A percentile compares a stretch with the other conserved stretches of the same genome.
phyloP scores from a whole-genome alignment of 805 yeast species.

The Wickerhamiella cacticola region DNA sequence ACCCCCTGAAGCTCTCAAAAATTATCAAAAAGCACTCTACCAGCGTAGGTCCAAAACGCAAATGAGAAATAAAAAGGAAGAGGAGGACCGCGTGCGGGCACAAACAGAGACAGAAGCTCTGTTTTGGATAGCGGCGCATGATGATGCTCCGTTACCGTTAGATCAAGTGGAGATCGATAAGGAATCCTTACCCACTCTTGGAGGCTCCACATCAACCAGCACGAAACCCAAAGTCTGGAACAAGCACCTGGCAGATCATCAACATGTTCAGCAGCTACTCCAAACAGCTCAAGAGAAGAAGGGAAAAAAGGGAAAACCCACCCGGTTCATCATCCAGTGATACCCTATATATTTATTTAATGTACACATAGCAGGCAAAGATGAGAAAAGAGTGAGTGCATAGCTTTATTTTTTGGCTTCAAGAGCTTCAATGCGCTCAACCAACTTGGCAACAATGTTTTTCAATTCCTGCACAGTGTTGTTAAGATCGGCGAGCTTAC shows the following conservation, averaged over 20 bases:
- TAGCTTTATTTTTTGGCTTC: conserved; percentile 12
- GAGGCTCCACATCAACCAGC: conserved; percentile 12
- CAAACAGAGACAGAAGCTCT: conserved; percentile 30
- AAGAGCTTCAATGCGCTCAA: conserved; percentile 19
- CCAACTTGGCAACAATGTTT: conserved; percentile 17
- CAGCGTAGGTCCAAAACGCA: conserved; percentile 20
- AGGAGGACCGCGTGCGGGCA: conserved; percentile 23
- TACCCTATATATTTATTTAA: conserved; percentile 1
- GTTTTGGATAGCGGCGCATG: conserved; percentile 26
- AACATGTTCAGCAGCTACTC: conserved; percentile 18
- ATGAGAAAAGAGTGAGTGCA: neutral
- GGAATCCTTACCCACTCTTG: conserved; percentile 19
- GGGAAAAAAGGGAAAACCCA: conserved; percentile 2
- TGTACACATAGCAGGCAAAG: neutral
- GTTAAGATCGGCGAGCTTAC: conserved; percentile 15
- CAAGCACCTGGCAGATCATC: conserved; percentile 14
- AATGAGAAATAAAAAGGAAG: conserved; percentile 24
- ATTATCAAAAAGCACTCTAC: conserved; percentile 22
- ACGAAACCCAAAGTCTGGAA: conserved; percentile 19
- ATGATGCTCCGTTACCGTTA: conserved; percentile 17
- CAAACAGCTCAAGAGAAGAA: conserved; percentile 4
- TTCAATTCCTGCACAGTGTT: conserved; percentile 17
- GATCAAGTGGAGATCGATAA: conserved; percentile 14
- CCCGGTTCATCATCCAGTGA: conserved; percentile 1
- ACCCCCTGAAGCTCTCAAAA: conserved; percentile 23